phyloP scores from a whole-genome alignment of 495 filamentous ascomycete species.

The Astrothelium macrocarpum region DNA sequence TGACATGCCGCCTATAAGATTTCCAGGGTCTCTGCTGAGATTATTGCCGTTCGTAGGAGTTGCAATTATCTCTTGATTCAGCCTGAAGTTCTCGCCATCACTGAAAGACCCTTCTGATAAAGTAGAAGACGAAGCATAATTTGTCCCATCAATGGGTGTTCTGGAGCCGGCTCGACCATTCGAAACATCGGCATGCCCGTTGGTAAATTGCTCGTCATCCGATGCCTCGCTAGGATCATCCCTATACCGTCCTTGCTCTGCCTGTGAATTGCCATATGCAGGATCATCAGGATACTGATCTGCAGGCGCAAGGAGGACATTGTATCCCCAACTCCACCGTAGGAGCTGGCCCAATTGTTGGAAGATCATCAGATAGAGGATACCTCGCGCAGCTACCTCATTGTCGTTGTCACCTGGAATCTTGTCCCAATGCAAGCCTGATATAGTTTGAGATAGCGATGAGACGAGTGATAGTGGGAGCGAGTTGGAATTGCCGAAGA shows the following conservation, averaged over 20 bases:
- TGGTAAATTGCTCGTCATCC: conserved; percentile 14
- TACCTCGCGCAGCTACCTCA: conserved; percentile 86
- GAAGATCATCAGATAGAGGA: conserved; percentile 92
- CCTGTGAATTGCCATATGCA: conserved; percentile 7
- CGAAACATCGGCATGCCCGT: conserved; percentile 13
- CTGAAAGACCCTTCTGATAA: conserved; percentile 10
- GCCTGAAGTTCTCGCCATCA: neutral
- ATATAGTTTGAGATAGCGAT: conserved; percentile 81
- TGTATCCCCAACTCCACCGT: conserved; percentile 96
- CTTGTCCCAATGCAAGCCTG: conserved; percentile 86
- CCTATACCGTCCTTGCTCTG: conserved; percentile 43
- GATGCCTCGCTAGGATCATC: conserved; percentile 45
- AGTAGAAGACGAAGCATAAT: conserved; percentile 20
- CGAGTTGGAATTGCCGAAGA: conserved; percentile 98
- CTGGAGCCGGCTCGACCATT: conserved; percentile 17
- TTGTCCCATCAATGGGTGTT: conserved; percentile 14
- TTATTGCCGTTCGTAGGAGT: conserved; percentile 39
- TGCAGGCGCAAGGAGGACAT: conserved; percentile 76
- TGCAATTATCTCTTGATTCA: conserved; percentile 4
- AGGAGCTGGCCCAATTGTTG: conserved; percentile 94
- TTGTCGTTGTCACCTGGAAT: conserved; percentile 88
- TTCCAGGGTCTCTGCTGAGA: conserved; percentile 23
- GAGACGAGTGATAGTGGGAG: conserved; percentile 93
- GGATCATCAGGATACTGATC: conserved; percentile 55
- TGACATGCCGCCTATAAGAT: conserved; percentile 9